These are phyloP conservation scores for Quercus tomentella DNA, from an alignment of 331 rosid genomes.

Conservation along the genomic window DNA sequence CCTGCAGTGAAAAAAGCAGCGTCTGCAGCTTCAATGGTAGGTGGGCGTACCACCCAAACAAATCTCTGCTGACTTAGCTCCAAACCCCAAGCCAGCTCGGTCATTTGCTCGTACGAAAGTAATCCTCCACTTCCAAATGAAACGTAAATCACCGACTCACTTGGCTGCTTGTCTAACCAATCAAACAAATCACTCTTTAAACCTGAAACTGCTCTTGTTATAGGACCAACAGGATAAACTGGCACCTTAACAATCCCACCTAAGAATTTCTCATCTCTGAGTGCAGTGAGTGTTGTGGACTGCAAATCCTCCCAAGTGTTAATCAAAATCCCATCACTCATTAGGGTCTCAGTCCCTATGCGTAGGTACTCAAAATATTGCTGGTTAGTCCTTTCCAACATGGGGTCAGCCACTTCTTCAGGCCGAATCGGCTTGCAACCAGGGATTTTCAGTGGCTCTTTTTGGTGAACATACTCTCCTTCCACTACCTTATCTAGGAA, in stretches of 20 bases:
- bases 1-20: constrained; percentile 23
- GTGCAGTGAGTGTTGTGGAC: constrained; percentile 4
- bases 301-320: constrained; percentile 51
- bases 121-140: constrained; percentile 78
- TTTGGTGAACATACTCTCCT: neutral
- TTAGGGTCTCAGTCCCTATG: neutral
- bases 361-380: neutral
- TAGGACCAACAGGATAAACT: constrained; percentile 36
- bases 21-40: neutral
- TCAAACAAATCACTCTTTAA: neutral
- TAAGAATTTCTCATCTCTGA: constrained; percentile 2
- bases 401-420: constrained; percentile 19
- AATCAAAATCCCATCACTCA: constrained; percentile 35
- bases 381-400: constrained; percentile 1
- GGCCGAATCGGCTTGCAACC: constrained; percentile 33
- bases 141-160: constrained; percentile 47
- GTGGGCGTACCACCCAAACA: constrained; percentile 58
- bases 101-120: constrained; percentile 38
- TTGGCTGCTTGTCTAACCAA: constrained; percentile 55
- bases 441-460: constrained; percentile 27
- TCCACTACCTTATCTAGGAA: constrained; percentile 9
- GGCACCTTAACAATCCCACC: constrained; percentile 12
- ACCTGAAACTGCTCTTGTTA: constrained; percentile 10
- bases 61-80: constrained; percentile 65
- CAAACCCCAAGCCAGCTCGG: constrained; percentile 59